Percentiles rank a stretch among this genome's conserved stretches.
Evolutionary conservation across 768 basidiomycete species (phyloP).

Genomic region (Baorangia bicolor): DNA sequence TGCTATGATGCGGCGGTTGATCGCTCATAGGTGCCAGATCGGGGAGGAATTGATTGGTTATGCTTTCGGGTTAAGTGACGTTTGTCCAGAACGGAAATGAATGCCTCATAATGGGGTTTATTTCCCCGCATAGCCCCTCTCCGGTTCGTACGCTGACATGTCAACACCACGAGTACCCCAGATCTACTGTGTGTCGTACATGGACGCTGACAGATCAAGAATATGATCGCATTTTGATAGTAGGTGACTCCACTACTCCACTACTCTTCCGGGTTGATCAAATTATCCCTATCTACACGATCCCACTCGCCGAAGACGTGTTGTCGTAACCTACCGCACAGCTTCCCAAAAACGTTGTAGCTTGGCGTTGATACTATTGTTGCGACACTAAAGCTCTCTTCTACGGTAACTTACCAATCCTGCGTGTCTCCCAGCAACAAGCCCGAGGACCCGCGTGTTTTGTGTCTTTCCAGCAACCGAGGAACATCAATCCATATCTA

Average conservation of each 20-base stretch:
- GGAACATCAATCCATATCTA: background rate
- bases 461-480: background rate
- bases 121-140: too few species aligned
- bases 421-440: background rate
- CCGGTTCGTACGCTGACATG: too few species aligned
- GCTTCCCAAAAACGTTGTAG: background rate
- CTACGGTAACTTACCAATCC: background rate
- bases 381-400: background rate
- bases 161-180: too few species aligned
- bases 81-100: too few species aligned
- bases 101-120: too few species aligned
- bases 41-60: too few species aligned
- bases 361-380: constrained; percentile 8
- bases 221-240: too few species aligned
- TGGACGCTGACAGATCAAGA: too few species aligned
- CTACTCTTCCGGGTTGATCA: background rate
- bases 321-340: constrained; percentile 4
- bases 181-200: too few species aligned
- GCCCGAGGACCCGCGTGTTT: background rate
- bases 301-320: background rate
- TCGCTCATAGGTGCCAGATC: too few species aligned
- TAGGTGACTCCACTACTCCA: background rate
- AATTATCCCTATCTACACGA: background rate
- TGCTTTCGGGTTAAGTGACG: too few species aligned
- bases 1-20: too few species aligned